Percentiles rank a stretch among this genome's conserved stretches.
Evolutionary conservation across 2,329 filamentous ascomycete species (phyloP).

Genomic region (Mariannaea sp.): DNA sequence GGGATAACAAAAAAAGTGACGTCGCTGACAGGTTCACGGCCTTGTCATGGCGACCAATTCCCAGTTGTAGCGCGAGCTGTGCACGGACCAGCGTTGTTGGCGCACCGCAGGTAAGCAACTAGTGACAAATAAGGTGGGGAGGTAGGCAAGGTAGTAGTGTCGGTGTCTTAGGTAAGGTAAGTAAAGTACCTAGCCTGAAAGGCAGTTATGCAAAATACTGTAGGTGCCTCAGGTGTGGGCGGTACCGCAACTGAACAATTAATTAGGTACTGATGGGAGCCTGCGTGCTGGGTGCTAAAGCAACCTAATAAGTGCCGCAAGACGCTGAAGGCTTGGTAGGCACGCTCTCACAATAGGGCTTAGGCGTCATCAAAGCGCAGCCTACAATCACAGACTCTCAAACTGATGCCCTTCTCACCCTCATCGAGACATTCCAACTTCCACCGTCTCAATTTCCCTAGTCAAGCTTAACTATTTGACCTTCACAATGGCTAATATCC

Average conservation of each 20-base stretch:
- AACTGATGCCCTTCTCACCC: not conserved
- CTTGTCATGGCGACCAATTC: slow-evolving; percentile 2
- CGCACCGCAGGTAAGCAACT: not conserved
- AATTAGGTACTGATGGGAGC: too few species aligned
- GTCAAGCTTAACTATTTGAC: slow-evolving; percentile 20
- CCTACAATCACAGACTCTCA: slow-evolving; percentile 9
- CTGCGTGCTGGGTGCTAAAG: too few species aligned
- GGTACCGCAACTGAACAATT: too few species aligned
- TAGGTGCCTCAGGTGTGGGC: too few species aligned
- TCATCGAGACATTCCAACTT: not conserved
- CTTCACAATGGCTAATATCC: slow-evolving; percentile 57
- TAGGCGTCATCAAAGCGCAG: slow-evolving; percentile 29
- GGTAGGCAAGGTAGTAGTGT: too few species aligned
- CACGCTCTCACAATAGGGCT: slow-evolving; percentile 8
- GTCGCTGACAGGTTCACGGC: slow-evolving; percentile 29
- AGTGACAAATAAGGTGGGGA: too few species aligned
- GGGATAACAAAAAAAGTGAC: slow-evolving; percentile 39
- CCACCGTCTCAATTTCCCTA: not conserved
- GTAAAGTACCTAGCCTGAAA: too few species aligned
- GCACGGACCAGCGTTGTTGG: slow-evolving; percentile 15
- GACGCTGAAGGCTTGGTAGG: slow-evolving; percentile 9
- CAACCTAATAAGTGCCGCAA: not conserved
- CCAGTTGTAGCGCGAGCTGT: not conserved
- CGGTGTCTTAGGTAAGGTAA: too few species aligned
- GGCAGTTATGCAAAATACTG: too few species aligned